Conservation (phyloP, 2,329 filamentous ascomycete genomes). For the Sporothrix inflata region DNA sequence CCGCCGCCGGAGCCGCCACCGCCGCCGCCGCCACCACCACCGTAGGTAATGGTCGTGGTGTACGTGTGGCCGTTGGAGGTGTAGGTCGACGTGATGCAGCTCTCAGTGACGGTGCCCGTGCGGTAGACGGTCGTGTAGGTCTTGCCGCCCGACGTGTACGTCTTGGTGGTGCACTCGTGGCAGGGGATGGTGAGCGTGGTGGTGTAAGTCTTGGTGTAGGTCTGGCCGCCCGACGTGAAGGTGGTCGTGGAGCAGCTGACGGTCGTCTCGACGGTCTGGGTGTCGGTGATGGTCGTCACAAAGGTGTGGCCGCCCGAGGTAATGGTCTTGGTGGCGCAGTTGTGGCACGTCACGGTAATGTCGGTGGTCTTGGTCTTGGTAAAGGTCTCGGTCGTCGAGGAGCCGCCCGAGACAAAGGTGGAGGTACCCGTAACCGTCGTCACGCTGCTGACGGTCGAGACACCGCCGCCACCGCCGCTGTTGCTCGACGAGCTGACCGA, state of each 20-base stretch:
- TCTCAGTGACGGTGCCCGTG: slow-evolving; percentile 10
- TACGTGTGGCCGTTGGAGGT: slow-evolving; percentile 27
- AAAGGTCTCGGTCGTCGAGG: not conserved
- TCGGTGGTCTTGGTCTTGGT: slow-evolving; percentile 15
- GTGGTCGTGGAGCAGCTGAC: slow-evolving; percentile 23
- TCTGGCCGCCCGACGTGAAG: slow-evolving; percentile 23
- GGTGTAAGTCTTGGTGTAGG: slow-evolving; percentile 25
- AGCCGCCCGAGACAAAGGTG: not conserved
- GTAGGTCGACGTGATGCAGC: slow-evolving; percentile 20
- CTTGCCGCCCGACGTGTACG: slow-evolving; percentile 22
- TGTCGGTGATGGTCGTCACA: slow-evolving; percentile 20
- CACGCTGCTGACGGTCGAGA: slow-evolving; percentile 3
- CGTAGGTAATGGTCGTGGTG: slow-evolving; percentile 23
- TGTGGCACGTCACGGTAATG: slow-evolving; percentile 21
- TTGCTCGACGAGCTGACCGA: not conserved
- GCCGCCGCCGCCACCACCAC: not conserved
- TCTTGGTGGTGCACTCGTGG: slow-evolving; percentile 24
- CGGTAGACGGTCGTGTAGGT: slow-evolving; percentile 25
- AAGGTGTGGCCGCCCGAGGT: slow-evolving; percentile 2
- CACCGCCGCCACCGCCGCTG: not conserved
- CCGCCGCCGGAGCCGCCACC: not conserved
- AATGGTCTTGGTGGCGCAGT: slow-evolving; percentile 21
- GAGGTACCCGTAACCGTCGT: slow-evolving; percentile 11
- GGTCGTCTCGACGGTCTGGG: slow-evolving; percentile 22
- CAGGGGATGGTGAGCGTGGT: slow-evolving; percentile 21